Evolutionary conservation across 1,284 basidiomycete genomes (phyloP), one percentile per base, ranked within the genome.

Genomic region (Ustilago curta): DNA sequence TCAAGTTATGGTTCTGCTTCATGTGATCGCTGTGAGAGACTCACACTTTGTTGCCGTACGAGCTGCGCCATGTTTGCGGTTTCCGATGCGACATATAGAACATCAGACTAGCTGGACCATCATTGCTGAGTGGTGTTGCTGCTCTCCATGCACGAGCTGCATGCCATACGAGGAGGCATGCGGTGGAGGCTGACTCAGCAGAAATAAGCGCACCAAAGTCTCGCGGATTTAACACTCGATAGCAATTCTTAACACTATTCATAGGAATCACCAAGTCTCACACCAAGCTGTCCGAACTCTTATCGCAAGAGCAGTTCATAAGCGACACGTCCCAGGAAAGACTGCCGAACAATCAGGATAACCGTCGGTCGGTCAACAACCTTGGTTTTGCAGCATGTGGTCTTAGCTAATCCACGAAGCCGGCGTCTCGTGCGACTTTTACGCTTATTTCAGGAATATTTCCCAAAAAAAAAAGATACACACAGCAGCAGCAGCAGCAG

Each of bases 21-120:
- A 42, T 31, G 18, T 2, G 9, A 18, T 4, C 6, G 35, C 35
- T 14, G 3, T 31, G n/a, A 6, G n/a, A 6, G 1, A 64, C 68
- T 61, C 21, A 70, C 68, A 18, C 40, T 49, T 37, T 63, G 27
- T 32, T 72, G 70, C 12, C 70, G 44, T 14, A 63, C 60, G 12
- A 63, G 6, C 48, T 72, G 70, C 16, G 57, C 29, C 62, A 60
- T 60, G 8, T 44, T n/a, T n/a, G n/a, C n/a, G n/a, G n/a, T n/a
- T n/a, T n/a, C n/a, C n/a, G n/a, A n/a, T n/a, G n/a, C n/a, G n/a
- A n/a, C n/a, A n/a, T n/a, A n/a, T n/a, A n/a, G n/a, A n/a, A 47
- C 31, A 7, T 23, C 12, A 16, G 31, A 21, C 31, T 50, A 23
- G 32, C 9, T 37, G 3, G 11, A 18, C 29, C 7, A 47, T 27